phyloP scores from a whole-genome alignment of 208 protist species.

The Naegleria lovaniensis region DNA sequence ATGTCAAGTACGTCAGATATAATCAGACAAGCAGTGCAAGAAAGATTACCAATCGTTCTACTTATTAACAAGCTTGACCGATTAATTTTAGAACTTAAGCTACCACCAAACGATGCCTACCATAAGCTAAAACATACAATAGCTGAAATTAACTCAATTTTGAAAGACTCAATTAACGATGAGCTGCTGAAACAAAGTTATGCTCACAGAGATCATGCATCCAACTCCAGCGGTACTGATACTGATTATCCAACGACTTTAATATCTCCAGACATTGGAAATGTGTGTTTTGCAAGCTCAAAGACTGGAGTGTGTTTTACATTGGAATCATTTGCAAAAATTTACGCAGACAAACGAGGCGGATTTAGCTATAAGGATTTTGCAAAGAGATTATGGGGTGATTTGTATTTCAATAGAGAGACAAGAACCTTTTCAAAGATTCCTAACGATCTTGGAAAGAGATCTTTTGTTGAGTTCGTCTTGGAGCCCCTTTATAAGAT shows the following conservation, averaged over 20 bases:
- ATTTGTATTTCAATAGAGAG: slow-evolving; percentile 75
- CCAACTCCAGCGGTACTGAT: slow-evolving; percentile 13
- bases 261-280: slow-evolving; percentile 69
- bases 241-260: slow-evolving; percentile 19
- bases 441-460: slow-evolving; percentile 19
- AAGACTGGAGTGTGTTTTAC: slow-evolving; percentile 83
- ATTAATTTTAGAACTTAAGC: slow-evolving; percentile 94
- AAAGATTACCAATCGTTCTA: slow-evolving; percentile 76
- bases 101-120: slow-evolving; percentile 97
- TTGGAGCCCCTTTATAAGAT: slow-evolving; percentile 98
- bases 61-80: slow-evolving; percentile 96
- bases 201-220: background rate
- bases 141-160: slow-evolving; percentile 85
- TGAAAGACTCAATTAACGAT: slow-evolving; percentile 42
- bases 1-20: slow-evolving; percentile 63
- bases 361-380: slow-evolving; percentile 57
- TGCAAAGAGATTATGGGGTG: slow-evolving; percentile 91
- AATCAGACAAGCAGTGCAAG: slow-evolving; percentile 68
- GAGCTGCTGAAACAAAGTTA: background rate
- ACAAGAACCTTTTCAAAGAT: slow-evolving; percentile 25
- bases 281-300: slow-evolving; percentile 76
- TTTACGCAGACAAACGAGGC: slow-evolving; percentile 75
- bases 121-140: slow-evolving; percentile 91
- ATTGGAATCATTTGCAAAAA: slow-evolving; percentile 82
- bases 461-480: slow-evolving; percentile 96